Base-by-base conservation (phyloP, 371 early-diverging fungal genomes). In the Mucor velutinosus region DNA sequence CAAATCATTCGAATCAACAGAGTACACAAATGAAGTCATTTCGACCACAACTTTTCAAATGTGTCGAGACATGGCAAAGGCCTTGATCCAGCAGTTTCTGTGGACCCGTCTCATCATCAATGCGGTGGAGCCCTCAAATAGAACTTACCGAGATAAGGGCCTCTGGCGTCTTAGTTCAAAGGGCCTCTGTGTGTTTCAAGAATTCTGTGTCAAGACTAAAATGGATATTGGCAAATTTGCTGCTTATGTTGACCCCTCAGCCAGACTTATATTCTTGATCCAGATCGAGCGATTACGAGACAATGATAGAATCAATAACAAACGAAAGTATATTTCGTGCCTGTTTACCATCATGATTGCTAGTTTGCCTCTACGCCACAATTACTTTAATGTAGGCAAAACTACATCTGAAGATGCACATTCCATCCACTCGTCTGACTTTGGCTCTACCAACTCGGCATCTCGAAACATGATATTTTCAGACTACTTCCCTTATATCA, bases 61-160 rank as follows among this genome's bases (percentile, higher is more conserved):
- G 80, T 78, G 81, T 12, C 62, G 78, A 51, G 87, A 86, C 41
- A 87, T 89, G 88, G 86, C 89, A 41, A 84, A 83, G 63, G 83
- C 84, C 58, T 70, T 89, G 3, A 87, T 87, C 47, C 87, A 87
- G 58, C 82, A 86, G 41, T 87, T 89, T 67, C 83, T 84, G 72
- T 80, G 83, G 51, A 82, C 85, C 14, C 80, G 79, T 6, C 65
- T 87, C 29, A 79, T 86, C 41, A 82, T 83, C 55, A 83, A 75
- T 53, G 82, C 86, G 2, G 69, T 75, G 0, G 89, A 89, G 32
- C 76, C 84, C 0, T 68, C 64, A 29, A 84, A 72, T 59, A 73
- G 86, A 33, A 73, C 82, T 7, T 86, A 87, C 53, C 77, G 77
- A 11, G 84, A 82, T 43, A 85, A 80, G 35, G 79, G 81, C 17